Base-by-base conservation (phyloP, 208 protist species). In the Blastocrithidia nonstop region DNA sequence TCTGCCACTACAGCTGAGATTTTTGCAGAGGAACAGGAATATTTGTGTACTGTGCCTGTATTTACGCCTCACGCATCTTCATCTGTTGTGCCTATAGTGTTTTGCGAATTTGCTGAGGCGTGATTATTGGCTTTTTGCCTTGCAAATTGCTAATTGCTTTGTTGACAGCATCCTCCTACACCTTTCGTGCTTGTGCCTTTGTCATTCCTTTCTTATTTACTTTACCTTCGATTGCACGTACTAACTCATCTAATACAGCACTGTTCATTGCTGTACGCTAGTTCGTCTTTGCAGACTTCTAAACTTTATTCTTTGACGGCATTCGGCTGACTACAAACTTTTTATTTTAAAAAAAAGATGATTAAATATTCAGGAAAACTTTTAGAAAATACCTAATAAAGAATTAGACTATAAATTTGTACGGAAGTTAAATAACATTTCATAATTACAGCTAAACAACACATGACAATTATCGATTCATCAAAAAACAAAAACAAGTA, bases 221-320 rank as follows among this genome's bases (percentile, higher is more conserved):
- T 21, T 49, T 57, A 4, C 72, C 70, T 33, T 88, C 78, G 45
- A 83, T 83, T 4, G 72, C 72, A 28, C 58, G 63, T 23, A 88
- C 72, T 8, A 88, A 54, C 6, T 63, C 78, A 38, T 82, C 59
- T 31, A 88, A 55, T 7, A 44, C 24, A 25, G 59, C 63, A 32
- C 83, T 64, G 32, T 62, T 50, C 21, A 62, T 27, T 42, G 45
- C 40, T 31, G 58, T 54, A 22, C 54, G 48, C 20, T 37, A 35
- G 29, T 60, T 68, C 40, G 54, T 60, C 40, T 58, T 47, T 50
- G 62, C 69, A 3, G 36, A 47, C 16, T 36, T 70, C 44, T 71
- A 81, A 85, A 27, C 7, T 61, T 37, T 63, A 39, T 59, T 62
- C 48, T 61, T 65, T 28, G 41, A 17, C 16, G 60, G 35, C 32